Evolutionary conservation across 345 rosid species (phyloP), one percentile per base, ranked within the genome.

Genomic region (Conringia planisiliqua): DNA sequence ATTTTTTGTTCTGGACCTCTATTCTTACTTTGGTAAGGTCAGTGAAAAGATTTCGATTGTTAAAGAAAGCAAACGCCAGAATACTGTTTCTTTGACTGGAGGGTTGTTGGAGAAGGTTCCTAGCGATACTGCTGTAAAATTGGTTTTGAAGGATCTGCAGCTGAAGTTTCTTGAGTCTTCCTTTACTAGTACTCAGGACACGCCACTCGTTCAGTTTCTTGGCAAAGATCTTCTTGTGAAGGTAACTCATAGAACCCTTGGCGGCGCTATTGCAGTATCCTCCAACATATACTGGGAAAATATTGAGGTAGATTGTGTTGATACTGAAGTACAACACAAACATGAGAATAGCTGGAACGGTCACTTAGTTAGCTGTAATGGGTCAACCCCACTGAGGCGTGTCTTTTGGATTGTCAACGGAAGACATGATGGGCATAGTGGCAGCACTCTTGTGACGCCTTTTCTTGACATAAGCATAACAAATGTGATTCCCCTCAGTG

Each of bases 181-280:
- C 27, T 79, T 85, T 32, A 58, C 61, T 40, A 74, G 82, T 68
- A 82, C 79, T 71, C 86, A 88, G 80, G 96, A 81, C 72, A 80
- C 67, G 85, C 98, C 97, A 62, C 88, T 95, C 38, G 99, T 86
- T 82, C 98, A 89, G 76, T 92, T 95, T 77, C 75, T 72, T 69
- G 99, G 98, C 73, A 87, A 89, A 68, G 89, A 82, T 82, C 85
- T 95, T 76, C 82, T 62, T 59, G 66, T 86, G 77, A 92, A 92
- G 82, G 98, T 95, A 68, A 52, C 84, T 81, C 98, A 95, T 71
- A 90, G 98, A 84, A 92, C 97, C 61, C 98, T 95, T 39, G 99
- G 99, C 20, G 99, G 99, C 57, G 99, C 99, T 30, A 62, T 92
- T 77, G 99, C 89, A 70, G 90, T 92, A 79, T 92, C 99, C 42